Conservation (phyloP, 2,329 filamentous ascomycete genomes). For the Claviceps digitariae region DNA sequence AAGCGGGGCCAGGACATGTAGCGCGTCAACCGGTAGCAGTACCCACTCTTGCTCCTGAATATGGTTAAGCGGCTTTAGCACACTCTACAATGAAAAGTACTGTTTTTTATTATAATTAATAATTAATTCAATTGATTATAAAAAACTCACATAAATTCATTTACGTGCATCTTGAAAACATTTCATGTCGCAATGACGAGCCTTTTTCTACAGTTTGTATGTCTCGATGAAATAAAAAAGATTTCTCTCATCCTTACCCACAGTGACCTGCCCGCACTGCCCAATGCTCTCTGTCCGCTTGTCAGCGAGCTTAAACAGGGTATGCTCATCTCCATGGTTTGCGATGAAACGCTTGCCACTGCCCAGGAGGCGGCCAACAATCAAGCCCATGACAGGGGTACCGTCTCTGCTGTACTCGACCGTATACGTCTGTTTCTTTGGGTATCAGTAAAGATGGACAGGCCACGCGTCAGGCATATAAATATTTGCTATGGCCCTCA, state of each 20-base stretch:
- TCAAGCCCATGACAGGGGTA: slow-evolving; percentile 8
- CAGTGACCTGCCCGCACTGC: slow-evolving; percentile 5
- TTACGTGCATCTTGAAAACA: too few relatives aligned
- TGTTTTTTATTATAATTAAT: too few relatives aligned
- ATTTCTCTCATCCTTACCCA: slow-evolving; percentile 7
- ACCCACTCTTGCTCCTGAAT: too few relatives aligned
- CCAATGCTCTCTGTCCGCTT: slow-evolving; percentile 10
- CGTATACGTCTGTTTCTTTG: slow-evolving; percentile 20
- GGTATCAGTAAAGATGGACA: not conserved
- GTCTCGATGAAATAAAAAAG: slow-evolving; percentile 8
- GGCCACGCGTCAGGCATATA: too few relatives aligned
- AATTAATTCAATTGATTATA: too few relatives aligned
- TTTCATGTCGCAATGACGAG: too few relatives aligned
- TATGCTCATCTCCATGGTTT: slow-evolving; percentile 13
- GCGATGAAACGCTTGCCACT: slow-evolving; percentile 15
- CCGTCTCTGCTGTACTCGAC: slow-evolving; percentile 16
- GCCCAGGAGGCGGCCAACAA: slow-evolving; percentile 11
- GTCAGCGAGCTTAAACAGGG: slow-evolving; percentile 8
- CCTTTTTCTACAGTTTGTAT: slow-evolving; percentile 6
- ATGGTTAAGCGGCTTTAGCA: too few relatives aligned
- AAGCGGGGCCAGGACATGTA: too few relatives aligned
- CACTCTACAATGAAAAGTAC: too few relatives aligned
- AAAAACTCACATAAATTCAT: too few relatives aligned
- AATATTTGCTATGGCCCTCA: too few relatives aligned
- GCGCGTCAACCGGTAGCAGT: too few relatives aligned